Evolutionary conservation across 176 grass and related monocot genomes (phyloP), one percentile per base, ranked within the genome.

Genomic region (Raddia guianensis): DNA sequence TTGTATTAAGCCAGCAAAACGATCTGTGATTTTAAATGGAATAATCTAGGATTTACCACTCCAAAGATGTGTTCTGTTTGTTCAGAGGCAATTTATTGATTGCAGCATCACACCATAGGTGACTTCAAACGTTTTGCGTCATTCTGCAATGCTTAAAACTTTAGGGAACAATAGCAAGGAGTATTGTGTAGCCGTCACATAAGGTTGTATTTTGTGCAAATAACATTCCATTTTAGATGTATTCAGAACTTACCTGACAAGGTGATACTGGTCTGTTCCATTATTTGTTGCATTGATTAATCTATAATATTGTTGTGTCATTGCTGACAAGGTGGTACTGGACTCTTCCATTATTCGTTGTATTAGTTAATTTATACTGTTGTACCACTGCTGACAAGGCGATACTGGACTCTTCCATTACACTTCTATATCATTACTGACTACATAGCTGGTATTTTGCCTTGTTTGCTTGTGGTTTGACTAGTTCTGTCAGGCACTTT

Each of bases 171-270:
- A 44, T 2, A 13, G 27, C 35, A 59, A 59, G 0, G 49, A 53
- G 9, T 53, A 16, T 19, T 59, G 13, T 19, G 18, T 78, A 44
- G 44, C 7, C 12, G 70, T 85, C 49, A 32, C 3, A 62, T 53
- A 85, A 32, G 13, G 3, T 5, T 42, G 20, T 73, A 35, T 16
- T 63, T 66, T 73, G 68, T 46, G 72, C 49, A 62, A 64, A 56
- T 62, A 18, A 1, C 27, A 27, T 49, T 64, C 70, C 8, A 42
- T 66, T 72, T 8, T 67, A 49, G 13, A 15, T 78, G n/a, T 66
- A 73, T 37, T 6, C 56, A 9, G 40, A 46, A 65, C 47, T 20
- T 75, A 6, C 49, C 4, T 50, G 49, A 11, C 49, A 50, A 7
- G 45, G 21, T 46, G 47, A 20, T 53, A 40, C 37, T 40, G 37